Conservation (phyloP, 371 early-diverging fungal species). For the Mucor velutinosus region DNA sequence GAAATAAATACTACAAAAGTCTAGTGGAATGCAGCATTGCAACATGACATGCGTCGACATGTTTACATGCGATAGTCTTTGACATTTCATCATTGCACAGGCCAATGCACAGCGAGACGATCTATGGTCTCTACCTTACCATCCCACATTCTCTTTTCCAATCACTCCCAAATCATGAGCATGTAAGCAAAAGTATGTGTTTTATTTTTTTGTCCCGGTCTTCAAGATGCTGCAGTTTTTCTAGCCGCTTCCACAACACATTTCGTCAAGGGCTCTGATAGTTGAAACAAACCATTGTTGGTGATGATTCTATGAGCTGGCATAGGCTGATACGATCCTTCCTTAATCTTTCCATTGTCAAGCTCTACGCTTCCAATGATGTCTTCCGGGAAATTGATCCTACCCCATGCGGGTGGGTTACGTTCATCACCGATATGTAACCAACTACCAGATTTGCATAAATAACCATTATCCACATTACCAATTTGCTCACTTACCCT, state of each 20-base stretch:
- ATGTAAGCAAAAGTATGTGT: not conserved
- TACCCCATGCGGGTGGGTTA: constrained; percentile 68
- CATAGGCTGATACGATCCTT: constrained; percentile 70
- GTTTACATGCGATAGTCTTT: too few relatives aligned
- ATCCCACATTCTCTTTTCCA: too few relatives aligned
- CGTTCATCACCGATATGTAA: constrained; percentile 64
- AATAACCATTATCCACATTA: not conserved
- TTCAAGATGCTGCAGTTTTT: constrained; percentile 2
- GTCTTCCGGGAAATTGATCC: constrained; percentile 80
- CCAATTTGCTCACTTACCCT: constrained; percentile 37
- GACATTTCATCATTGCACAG: too few relatives aligned
- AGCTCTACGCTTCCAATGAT: constrained; percentile 77
- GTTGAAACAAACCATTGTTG: constrained; percentile 68
- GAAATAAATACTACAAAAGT: too few relatives aligned
- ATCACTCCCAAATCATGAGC: too few relatives aligned
- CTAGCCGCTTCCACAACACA: constrained; percentile 33
- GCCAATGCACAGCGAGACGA: too few relatives aligned
- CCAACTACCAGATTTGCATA: constrained; percentile 37
- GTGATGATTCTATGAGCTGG: constrained; percentile 81
- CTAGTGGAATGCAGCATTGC: too few relatives aligned
- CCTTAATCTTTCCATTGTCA: constrained; percentile 51
- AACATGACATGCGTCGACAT: too few relatives aligned
- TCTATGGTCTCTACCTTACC: too few relatives aligned
- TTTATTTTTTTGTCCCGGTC: not conserved
- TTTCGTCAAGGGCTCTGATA: constrained; percentile 52